These are phyloP conservation scores for Zostera marina DNA, from an alignment of 116 monocot genomes.

Conservation along the genomic window DNA sequence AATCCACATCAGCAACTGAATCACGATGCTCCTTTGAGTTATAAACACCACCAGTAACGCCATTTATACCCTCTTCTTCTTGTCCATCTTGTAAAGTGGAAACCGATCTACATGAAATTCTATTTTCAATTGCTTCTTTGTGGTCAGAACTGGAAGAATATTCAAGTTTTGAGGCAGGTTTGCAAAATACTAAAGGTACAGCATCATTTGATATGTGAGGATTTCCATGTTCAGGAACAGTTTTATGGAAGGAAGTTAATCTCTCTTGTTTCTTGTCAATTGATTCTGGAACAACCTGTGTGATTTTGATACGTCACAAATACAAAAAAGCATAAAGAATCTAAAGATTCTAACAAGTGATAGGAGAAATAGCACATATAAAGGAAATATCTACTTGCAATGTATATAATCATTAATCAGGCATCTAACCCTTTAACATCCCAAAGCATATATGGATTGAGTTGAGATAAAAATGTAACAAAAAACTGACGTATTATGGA, in stretches of 20 bases:
- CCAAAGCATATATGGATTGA: too few species aligned
- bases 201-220: background rate
- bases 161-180: background rate
- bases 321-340: background rate
- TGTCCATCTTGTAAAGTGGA: background rate
- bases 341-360: background rate
- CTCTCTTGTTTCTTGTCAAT: background rate
- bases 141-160: background rate
- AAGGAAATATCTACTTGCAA: background rate
- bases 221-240: background rate
- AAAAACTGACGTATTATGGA: too few species aligned
- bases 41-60: conserved; percentile 1
- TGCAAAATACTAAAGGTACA: background rate
- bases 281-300: background rate
- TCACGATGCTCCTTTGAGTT: background rate
- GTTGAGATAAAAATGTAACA: too few species aligned
- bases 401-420: too few species aligned
- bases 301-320: background rate
- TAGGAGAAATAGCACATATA: background rate
- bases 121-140: background rate
- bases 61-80: conserved; percentile 3
- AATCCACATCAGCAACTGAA: conserved; percentile 1
- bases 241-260: background rate
- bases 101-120: background rate
- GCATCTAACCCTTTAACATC: too few species aligned